A percentile compares a stretch with the other conserved stretches of the same genome.
Evolutionary conservation across 768 basidiomycete species (phyloP).

Genomic region (Psilocybe azurescens): DNA sequence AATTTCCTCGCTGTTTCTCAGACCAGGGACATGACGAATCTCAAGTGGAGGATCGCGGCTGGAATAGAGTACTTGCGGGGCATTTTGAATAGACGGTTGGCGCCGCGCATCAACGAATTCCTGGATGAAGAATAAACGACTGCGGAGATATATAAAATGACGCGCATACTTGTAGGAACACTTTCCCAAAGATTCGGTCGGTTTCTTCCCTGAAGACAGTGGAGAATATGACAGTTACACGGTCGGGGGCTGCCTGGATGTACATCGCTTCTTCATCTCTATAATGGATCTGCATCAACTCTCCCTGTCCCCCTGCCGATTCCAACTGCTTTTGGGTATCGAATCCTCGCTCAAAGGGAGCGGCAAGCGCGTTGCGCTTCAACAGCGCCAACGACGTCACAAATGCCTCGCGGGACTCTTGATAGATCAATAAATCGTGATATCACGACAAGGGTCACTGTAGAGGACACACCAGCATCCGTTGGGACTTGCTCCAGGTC

Average conservation of each 20-base stretch:
- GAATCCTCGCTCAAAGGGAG: constrained; percentile 93
- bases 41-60: constrained; percentile 97
- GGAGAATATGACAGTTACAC: constrained; percentile 97
- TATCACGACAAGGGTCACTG: not conserved
- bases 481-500: constrained; percentile 86
- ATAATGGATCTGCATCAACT: constrained; percentile 93
- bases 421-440: constrained; percentile 10
- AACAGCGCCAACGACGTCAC: constrained; percentile 83
- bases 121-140: constrained; percentile 41
- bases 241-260: constrained; percentile 89
- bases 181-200: constrained; percentile 94
- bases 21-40: constrained; percentile 84
- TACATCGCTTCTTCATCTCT: constrained; percentile 98
- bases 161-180: constrained; percentile 90
- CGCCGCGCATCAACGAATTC: constrained; percentile 99
- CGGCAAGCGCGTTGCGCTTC: constrained; percentile 93
- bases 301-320: constrained; percentile 70
- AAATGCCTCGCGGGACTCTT: constrained; percentile 82
- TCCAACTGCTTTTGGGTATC: constrained; percentile 84
- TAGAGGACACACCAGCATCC: constrained; percentile 66
- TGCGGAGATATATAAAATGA: not conserved
- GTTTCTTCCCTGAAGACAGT: constrained; percentile 98
- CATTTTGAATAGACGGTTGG: constrained; percentile 91
- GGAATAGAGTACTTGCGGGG: constrained; percentile 95
- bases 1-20: constrained; percentile 84